These are phyloP conservation scores for Erythrobasidium yunnanense DNA, from an alignment of 768 basidiomycete genomes.

Conservation along the genomic window DNA sequence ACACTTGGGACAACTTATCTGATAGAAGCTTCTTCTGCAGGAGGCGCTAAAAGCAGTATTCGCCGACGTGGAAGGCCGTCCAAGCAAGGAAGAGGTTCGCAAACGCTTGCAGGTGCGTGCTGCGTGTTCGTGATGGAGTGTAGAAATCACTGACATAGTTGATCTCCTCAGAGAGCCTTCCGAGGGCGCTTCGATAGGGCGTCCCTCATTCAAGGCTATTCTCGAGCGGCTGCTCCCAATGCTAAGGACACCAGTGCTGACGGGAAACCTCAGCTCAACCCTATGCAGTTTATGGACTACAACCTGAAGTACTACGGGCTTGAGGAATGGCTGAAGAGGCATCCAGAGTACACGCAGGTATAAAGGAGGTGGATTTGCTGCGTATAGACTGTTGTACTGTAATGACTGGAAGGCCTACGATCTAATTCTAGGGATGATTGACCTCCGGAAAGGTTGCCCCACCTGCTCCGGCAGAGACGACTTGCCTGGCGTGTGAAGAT, in stretches of 20 bases:
- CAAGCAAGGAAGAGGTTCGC: neutral
- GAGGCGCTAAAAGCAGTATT: neutral
- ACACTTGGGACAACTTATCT: neutral
- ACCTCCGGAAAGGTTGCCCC: no score
- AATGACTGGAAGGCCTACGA: no score
- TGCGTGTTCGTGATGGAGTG: neutral
- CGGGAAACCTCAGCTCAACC: neutral
- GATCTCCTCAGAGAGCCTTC: slow-evolving; percentile 3
- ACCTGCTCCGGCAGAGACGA: no score
- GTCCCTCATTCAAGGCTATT: slow-evolving; percentile 23
- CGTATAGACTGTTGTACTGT: no score
- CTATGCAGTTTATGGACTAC: neutral
- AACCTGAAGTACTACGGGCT: neutral
- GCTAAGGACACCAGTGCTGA: neutral
- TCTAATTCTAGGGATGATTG: no score
- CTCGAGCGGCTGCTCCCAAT: neutral
- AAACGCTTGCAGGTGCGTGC: neutral
- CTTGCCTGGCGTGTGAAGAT: no score
- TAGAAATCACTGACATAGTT: neutral
- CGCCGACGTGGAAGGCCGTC: neutral
- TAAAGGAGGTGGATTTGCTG: no score
- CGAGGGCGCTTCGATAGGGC: slow-evolving; percentile 17
- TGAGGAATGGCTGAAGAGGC: neutral
- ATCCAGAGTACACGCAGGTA: no score
- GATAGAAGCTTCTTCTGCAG: neutral